These are phyloP conservation scores for Rubroshorea leprosula DNA, from an alignment of 345 rosid genomes.

Conservation along the genomic window DNA sequence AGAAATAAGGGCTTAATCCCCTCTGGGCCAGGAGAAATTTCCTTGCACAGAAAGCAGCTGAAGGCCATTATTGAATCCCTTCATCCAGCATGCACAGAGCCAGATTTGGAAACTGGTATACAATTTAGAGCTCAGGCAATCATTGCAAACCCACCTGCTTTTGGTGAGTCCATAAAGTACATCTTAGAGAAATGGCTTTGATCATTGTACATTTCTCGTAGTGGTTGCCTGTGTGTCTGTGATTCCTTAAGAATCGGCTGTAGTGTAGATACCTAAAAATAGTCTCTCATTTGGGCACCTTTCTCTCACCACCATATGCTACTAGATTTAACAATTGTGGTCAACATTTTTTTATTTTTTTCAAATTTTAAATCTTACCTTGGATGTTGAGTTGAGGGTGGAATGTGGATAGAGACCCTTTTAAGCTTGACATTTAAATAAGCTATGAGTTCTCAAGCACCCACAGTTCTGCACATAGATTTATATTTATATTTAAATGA, in stretches of 20 bases:
- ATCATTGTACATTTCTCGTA: not conserved
- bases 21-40: constrained; percentile 92
- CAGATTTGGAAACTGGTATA: constrained; percentile 64
- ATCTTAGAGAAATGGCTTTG: not conserved
- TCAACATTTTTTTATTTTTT: too few relatives aligned
- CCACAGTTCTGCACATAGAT: too few relatives aligned
- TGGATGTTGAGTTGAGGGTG: not conserved
- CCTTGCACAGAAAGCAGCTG: constrained; percentile 79
- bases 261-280: not conserved
- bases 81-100: constrained; percentile 90
- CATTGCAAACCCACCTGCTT: constrained; percentile 97
- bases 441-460: too few relatives aligned
- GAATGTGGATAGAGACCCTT: not conserved
- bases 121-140: constrained; percentile 93
- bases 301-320: not conserved
- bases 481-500: too few relatives aligned
- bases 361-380: not conserved
- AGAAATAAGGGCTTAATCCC: constrained; percentile 96
- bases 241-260: not conserved
- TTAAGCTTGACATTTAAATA: not conserved
- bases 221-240: not conserved
- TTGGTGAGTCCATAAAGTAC: constrained; percentile 42
- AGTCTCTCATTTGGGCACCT: not conserved
- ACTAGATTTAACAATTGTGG: not conserved
- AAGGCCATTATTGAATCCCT: constrained; percentile 94